Evolutionary conservation across 148 eudicot genomes (phyloP), one percentile per base, ranked within the genome.

Genomic region (Rhododendron vialii): DNA sequence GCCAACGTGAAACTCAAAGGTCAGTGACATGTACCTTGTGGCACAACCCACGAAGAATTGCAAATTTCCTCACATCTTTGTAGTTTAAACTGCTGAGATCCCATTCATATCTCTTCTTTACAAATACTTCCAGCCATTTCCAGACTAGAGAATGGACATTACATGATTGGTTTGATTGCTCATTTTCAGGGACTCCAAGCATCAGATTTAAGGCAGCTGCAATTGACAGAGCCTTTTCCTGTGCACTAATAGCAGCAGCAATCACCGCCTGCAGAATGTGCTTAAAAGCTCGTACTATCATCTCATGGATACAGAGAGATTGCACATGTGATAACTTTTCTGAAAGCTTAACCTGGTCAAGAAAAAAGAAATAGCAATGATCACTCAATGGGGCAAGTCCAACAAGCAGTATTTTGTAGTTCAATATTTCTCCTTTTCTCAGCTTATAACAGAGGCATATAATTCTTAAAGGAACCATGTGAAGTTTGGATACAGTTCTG

Each of bases 251-350:
- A 77, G 93, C 94, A 85, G 95, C 89, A 87, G 98, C 94, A 90
- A 98, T 98, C 77, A 94, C 98, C 79, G 99, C 99, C 90, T 93
- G 99, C 81, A 98, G 91, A 77, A 98, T 89, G 89, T 98, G 99
- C 93, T 98, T 98, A 89, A 91, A 98, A 86, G 99, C 99, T 88
- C 99, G 98, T 85, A 96, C 97, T 87, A 95, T 93, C 99, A 98
- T 98, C 95, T 98, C 99, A 88, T 98, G 99, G 78, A 98, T 92
- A 89, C 99, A 98, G 76, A 98, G 95, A 86, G 99, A 95, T 87
- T 98, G 99, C 87, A 98, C 99, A 86, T 98, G 99, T 77, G 99
- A 98, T 83, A 98, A 86, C 88, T 98, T 98, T 41, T 95, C 99
- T 53, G 99, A 95, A 86, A 98, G 92, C 88, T 95, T 95, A 89